Evolutionary conservation across 176 grass and related monocot species (phyloP).

Genomic region (Avena atlantica): DNA sequence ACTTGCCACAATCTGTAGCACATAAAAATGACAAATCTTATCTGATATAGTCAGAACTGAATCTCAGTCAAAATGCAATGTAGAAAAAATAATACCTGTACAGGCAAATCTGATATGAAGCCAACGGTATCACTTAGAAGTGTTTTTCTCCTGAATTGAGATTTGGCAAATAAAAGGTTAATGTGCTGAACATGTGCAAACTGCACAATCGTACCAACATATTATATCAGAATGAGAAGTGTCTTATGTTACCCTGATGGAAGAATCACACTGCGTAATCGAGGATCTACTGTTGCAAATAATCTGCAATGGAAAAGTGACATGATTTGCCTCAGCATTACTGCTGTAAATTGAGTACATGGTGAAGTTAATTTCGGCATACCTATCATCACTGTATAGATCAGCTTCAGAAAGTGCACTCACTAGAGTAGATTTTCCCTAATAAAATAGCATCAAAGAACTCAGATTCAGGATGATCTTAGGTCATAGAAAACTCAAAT

Average conservation of each 20-base stretch:
- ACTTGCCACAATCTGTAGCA: neutral
- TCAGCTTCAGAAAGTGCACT: conserved; percentile 86
- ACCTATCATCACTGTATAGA: conserved; percentile 92
- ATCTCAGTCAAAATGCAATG: conserved; percentile 29
- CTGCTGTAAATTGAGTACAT: conserved; percentile 13
- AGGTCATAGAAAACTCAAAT: conserved; percentile 23
- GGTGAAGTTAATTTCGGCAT: conserved; percentile 38
- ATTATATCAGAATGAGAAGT: conserved; percentile 37
- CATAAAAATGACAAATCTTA: conserved; percentile 20
- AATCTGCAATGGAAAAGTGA: conserved; percentile 58
- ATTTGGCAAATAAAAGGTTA: conserved; percentile 41
- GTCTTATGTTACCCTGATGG: conserved; percentile 78
- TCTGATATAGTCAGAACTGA: conserved; percentile 6
- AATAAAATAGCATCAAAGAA: conserved; percentile 44
- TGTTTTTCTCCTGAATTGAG: conserved; percentile 69
- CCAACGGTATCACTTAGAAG: conserved; percentile 97
- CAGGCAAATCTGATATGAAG: conserved; percentile 96
- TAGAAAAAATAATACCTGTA: conserved; percentile 67
- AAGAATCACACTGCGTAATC: conserved; percentile 91
- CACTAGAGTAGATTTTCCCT: conserved; percentile 98
- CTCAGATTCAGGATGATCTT: conserved; percentile 17
- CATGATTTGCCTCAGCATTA: conserved; percentile 29
- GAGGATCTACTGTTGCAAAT: conserved; percentile 97
- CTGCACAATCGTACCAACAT: conserved; percentile 20
- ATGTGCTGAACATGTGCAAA: conserved; percentile 23